Percentiles rank a stretch among this genome's conserved stretches.
Conservation (phyloP, 495 filamentous ascomycete species). For the Penicilliopsis zonata region DNA sequence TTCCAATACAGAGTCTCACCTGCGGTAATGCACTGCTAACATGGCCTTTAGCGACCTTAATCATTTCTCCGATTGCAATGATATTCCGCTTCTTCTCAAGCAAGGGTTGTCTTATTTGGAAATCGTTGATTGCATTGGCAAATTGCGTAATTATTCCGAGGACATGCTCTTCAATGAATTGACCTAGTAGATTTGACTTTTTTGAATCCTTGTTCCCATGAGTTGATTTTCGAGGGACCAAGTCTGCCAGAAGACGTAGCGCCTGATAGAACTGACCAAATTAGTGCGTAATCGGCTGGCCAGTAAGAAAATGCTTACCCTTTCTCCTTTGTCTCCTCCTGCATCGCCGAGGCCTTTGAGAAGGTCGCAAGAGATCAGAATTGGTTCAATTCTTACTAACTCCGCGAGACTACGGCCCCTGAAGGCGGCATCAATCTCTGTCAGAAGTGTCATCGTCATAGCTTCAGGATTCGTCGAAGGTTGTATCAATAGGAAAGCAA, state of each 20-base stretch:
- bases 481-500: conserved; percentile 69
- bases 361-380: conserved; percentile 66
- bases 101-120: conserved; percentile 39
- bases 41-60: conserved; percentile 55
- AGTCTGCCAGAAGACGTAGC: conserved; percentile 51
- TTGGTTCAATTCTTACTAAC: conserved; percentile 62
- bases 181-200: conserved; percentile 44
- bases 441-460: conserved; percentile 55
- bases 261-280: conserved; percentile 43
- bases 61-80: conserved; percentile 78
- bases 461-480: conserved; percentile 51
- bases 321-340: conserved; percentile 45
- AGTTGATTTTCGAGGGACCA: conserved; percentile 43
- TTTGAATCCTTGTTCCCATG: conserved; percentile 36
- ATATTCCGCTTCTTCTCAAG: conserved; percentile 65
- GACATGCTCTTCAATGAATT: conserved; percentile 76
- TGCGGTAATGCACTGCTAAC: conserved; percentile 75
- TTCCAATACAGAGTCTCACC: conserved; percentile 26
- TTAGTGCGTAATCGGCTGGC: conserved; percentile 3
- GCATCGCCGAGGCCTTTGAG: conserved; percentile 68
- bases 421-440: conserved; percentile 56
- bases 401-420: conserved; percentile 50
- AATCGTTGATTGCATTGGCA: conserved; percentile 69
- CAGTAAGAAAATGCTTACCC: conserved; percentile 22
- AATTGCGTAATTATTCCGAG: conserved; percentile 81